Conservation (phyloP, 2,329 filamentous ascomycete genomes). For the Bipolaris sorokiniana region DNA sequence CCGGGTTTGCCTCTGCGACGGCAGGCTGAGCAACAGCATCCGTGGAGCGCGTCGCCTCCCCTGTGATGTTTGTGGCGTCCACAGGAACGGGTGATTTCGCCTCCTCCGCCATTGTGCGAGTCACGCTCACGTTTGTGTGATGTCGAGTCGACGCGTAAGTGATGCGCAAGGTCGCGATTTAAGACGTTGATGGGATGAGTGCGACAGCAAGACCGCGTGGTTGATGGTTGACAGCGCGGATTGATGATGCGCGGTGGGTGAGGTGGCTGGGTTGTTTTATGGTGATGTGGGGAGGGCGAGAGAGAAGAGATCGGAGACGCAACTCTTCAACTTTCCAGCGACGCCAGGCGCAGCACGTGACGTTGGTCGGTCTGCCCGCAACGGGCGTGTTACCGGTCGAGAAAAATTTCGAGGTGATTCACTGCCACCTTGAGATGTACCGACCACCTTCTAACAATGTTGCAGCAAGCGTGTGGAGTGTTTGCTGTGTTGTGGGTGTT, state of each 20-base stretch:
- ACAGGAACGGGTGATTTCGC: conserved; percentile 34
- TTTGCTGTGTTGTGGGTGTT: conserved; percentile 29
- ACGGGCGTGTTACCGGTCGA: conserved; percentile 16
- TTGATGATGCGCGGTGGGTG: conserved; percentile 48
- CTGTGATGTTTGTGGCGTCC: conserved; percentile 37
- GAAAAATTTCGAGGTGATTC: conserved; percentile 33
- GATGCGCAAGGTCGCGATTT: conserved; percentile 40
- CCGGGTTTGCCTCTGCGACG: conserved; percentile 38
- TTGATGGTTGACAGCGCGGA: conserved; percentile 40
- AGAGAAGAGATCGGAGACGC: conserved; percentile 29
- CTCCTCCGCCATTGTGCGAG: conserved; percentile 47
- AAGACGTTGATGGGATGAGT: conserved; percentile 29
- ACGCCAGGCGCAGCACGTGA: conserved; percentile 28
- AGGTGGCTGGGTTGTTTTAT: conserved; percentile 41
- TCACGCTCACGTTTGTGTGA: conserved; percentile 43
- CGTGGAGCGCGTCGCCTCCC: conserved; percentile 40
- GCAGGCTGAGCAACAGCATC: conserved; percentile 36
- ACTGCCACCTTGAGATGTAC: conserved; percentile 11
- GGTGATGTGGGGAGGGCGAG: conserved; percentile 37
- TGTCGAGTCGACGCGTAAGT: conserved; percentile 45
- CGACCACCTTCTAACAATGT: conserved; percentile 19
- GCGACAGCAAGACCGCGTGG: conserved; percentile 34
- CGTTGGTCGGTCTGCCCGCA: conserved; percentile 23
- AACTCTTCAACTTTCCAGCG: conserved; percentile 28
- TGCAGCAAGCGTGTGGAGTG: conserved; percentile 32